Evolutionary conservation across 2,329 filamentous ascomycete species (phyloP).

Genomic region (Colletotrichum shisoi): DNA sequence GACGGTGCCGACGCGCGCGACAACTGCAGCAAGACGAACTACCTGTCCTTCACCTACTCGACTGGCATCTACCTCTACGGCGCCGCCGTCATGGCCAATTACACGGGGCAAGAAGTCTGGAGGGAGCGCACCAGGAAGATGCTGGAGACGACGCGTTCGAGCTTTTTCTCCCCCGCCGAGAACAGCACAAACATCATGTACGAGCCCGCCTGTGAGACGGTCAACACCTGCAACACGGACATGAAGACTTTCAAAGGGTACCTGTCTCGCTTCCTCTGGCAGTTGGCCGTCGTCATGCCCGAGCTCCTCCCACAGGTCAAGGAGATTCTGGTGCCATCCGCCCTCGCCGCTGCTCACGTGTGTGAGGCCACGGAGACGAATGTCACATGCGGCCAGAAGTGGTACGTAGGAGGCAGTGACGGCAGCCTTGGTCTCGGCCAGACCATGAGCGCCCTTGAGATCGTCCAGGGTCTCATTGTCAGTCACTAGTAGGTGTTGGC

Average conservation of each 20-base stretch:
- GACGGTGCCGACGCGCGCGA: conserved; percentile 67
- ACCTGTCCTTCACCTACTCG: conserved; percentile 70
- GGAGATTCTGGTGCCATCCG: conserved; percentile 59
- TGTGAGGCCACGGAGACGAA: conserved; percentile 65
- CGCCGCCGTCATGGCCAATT: conserved; percentile 69
- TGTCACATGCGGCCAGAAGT: conserved; percentile 67
- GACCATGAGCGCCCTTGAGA: conserved; percentile 71
- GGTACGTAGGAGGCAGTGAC: conserved; percentile 67
- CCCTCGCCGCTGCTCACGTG: conserved; percentile 62
- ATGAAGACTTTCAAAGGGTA: conserved; percentile 75
- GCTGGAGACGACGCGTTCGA: conserved; percentile 56
- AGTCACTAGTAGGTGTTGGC: conserved; percentile 51
- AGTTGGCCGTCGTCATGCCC: conserved; percentile 64
- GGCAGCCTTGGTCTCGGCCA: conserved; percentile 65
- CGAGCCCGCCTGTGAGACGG: conserved; percentile 71
- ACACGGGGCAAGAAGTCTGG: conserved; percentile 64
- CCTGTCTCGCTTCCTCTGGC: conserved; percentile 70
- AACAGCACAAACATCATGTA: conserved; percentile 68
- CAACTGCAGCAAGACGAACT: conserved; percentile 63
- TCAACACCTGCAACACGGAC: conserved; percentile 66
- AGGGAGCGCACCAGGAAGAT: conserved; percentile 60
- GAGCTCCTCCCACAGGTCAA: conserved; percentile 59
- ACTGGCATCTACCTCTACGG: conserved; percentile 72
- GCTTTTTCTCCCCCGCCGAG: conserved; percentile 62
- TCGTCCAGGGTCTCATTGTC: conserved; percentile 63